Base-by-base conservation (phyloP, 2,329 filamentous ascomycete genomes). In the Fusarium sp. region DNA sequence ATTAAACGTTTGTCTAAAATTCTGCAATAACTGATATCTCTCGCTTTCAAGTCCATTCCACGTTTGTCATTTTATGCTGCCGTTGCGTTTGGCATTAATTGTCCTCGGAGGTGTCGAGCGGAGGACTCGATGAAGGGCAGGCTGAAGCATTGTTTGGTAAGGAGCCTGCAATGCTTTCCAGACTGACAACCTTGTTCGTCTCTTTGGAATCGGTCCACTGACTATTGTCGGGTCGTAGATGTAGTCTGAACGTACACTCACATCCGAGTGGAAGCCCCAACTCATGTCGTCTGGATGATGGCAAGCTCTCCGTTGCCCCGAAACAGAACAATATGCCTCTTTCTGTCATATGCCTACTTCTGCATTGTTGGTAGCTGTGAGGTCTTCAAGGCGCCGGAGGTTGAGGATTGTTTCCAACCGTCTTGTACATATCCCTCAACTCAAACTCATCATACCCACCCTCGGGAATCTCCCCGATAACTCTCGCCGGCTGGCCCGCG, bases 391-490 rank as follows among this genome's bases (percentile, higher is more conserved):
- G 50, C 8, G 71, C 70, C 3, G 76, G 71, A 0, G 74, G 74
- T 55, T 80, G 79, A 17, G 79, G 79, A 50, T 86, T 85, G 65
- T 90, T 90, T 2, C 87, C 87, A 1, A 90, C 85, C 3, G 84
- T 85, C 77, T 88, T 88, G 78, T 90, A 90, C 49, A 89, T 77
- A 56, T 90, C 88, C 45, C 88, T 81, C 70, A 90, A 79, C 81
- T 90, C 88, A 75, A 90, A 89, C 7, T 85, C 84, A 51, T 90
- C 88, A 53, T 87, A 82, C 0, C 85, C 87, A 2, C 92, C 91
- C 75, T 93, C 91, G 0, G 89, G 88, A 3, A 96, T 85, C 80
- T 97, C 93, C 2, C 92, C 93, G 6, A 97, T 86, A 47, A 97
- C 90, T 56, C 91, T 84, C 0, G 90, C 94, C 1, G 94, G 94